phyloP scores from a whole-genome alignment of 768 basidiomycete species.

The Suillus americanus region DNA sequence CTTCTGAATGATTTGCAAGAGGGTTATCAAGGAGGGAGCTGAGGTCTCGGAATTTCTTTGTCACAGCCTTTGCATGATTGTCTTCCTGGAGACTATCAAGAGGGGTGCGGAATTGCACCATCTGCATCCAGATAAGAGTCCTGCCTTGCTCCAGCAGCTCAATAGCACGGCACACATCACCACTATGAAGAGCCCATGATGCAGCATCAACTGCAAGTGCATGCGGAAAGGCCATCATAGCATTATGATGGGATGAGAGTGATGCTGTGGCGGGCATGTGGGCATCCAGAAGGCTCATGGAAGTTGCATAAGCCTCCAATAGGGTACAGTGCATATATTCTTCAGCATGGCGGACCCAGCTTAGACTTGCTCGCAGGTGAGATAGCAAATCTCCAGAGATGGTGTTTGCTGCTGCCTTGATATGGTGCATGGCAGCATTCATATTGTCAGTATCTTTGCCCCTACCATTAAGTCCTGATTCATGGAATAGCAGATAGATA shows the following conservation, averaged over 20 bases:
- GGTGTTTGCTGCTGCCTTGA: background rate
- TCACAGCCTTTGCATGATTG: background rate
- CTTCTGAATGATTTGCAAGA: background rate
- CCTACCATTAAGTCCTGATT: background rate
- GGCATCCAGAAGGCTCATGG: slow-evolving; percentile 9
- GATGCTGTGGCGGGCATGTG: background rate
- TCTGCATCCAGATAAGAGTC: slow-evolving; percentile 29
- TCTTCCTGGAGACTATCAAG: background rate
- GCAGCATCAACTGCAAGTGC: slow-evolving; percentile 18
- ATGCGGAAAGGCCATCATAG: background rate
- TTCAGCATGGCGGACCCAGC: background rate
- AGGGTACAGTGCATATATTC: background rate
- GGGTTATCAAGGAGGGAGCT: background rate
- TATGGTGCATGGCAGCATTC: background rate
- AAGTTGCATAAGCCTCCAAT: slow-evolving; percentile 1
- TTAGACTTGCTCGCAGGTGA: background rate
- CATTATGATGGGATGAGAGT: background rate
- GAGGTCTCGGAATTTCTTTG: background rate
- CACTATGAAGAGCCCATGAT: background rate
- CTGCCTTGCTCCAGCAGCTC: slow-evolving; percentile 34
- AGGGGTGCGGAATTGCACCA: slow-evolving; percentile 5
- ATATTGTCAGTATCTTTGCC: background rate
- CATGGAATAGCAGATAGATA: slow-evolving; percentile 7
- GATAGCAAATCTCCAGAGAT: too few relatives aligned
- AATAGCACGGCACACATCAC: slow-evolving; percentile 15